Evolutionary conservation across 345 rosid species (phyloP), one percentile per base, ranked within the genome.

Genomic region (Hibiscus syriacus): DNA sequence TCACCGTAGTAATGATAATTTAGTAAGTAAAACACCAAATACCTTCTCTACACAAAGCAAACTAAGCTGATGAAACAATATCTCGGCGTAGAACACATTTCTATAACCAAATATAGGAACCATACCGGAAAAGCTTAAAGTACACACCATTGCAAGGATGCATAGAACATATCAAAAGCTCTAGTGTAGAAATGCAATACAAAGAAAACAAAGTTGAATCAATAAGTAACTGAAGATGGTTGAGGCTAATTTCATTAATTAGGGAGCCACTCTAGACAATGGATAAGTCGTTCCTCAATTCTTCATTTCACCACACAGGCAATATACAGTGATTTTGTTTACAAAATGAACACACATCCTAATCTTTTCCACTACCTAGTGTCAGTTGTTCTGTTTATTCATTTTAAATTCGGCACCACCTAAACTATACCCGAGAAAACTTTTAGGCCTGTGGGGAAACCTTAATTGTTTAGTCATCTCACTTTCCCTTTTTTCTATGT

Each of bases 161-260:
- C 45, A 17, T 65, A 52, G 27, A 30, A 49, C 71, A 25, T 34
- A 66, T 59, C 70, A 55, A 25, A 68, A 66, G 53, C 53, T 46
- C 45, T 7, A 36, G 3, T 12, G 13, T 32, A 57, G 27, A 66
- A 23, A 20, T 49, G 20, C 12, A 59, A 10, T 30, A 23, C 25
- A 20, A 26, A 60, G 64, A 73, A 20, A 50, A 41, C 53, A 43
- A 23, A 25, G 20, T 23, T 49, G 25, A 23, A 30, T 65, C 38
- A 5, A 48, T 23, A 17, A 67, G 43, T 8, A 53, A 68, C 56
- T 34, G 36, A 59, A 73, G 16, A 58, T 67, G 19, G 53, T 20
- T 43, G 32, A 22, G 52, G 36, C 16, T 23, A 41, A 23, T 22
- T 27, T 8, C 43, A 5, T 26, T 48, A 43, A 25, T 43, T 23